Percentiles rank a stretch among this genome's conserved stretches.
These are phyloP conservation scores for Ceratobasidium sp. DNA, from an alignment of 1,284 basidiomycete genomes.

Conservation along the genomic window DNA sequence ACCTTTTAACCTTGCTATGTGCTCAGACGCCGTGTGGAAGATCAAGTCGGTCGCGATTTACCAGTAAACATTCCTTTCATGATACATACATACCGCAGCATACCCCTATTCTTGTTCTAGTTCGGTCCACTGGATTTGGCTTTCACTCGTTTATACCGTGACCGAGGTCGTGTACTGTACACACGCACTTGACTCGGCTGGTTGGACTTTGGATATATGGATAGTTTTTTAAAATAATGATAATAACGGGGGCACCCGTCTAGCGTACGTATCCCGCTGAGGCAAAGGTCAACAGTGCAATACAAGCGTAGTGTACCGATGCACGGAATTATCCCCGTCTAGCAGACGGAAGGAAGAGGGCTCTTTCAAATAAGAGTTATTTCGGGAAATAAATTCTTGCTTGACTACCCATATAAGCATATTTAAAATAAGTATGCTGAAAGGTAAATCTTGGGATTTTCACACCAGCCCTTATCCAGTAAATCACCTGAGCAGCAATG, in stretches of 20 bases:
- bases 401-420: not conserved
- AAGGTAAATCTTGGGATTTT: not conserved
- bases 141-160: constrained; percentile 11
- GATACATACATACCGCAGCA: not conserved
- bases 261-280: not conserved
- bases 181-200: constrained; percentile 3
- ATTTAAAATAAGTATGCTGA: not conserved
- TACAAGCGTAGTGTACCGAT: too few relatives aligned
- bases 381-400: too few relatives aligned
- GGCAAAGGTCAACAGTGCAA: too few relatives aligned
- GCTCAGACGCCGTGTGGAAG: constrained; percentile 40
- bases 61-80: constrained; percentile 4
- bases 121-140: constrained; percentile 27
- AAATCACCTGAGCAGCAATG: not conserved
- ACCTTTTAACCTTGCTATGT: not conserved
- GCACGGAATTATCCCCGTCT: too few relatives aligned
- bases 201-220: not conserved
- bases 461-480: not conserved
- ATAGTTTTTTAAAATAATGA: not conserved
- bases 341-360: too few relatives aligned
- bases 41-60: constrained; percentile 41
- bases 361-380: too few relatives aligned
- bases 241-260: not conserved
- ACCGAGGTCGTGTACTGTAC: not conserved
- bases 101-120: constrained; percentile 16